Evolutionary conservation across 768 basidiomycete species (phyloP).

Genomic region (Boletus eberwhitei): DNA sequence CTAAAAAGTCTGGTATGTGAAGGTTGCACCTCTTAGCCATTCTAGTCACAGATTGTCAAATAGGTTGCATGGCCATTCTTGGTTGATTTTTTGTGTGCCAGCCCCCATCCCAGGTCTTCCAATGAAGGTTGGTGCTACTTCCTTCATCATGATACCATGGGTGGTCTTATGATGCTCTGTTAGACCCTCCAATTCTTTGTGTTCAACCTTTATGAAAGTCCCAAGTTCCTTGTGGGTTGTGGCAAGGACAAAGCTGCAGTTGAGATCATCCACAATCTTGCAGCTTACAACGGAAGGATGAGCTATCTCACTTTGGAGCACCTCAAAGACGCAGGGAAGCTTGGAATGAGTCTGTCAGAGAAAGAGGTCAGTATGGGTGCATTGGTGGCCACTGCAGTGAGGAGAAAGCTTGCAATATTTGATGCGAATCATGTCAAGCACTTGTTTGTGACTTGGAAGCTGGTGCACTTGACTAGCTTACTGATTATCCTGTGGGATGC

Average conservation of each 20-base stretch:
- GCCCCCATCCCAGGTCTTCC: conserved; percentile 39
- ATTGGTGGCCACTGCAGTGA: conserved; percentile 35
- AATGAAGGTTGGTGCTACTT: conserved; percentile 81
- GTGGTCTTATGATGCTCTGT: conserved; percentile 63
- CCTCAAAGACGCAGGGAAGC: conserved; percentile 30
- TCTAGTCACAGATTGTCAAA: background rate
- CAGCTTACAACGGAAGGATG: conserved; percentile 55
- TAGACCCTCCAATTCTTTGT: conserved; percentile 62
- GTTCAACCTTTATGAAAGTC: conserved; percentile 66
- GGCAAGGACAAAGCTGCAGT: too few species aligned
- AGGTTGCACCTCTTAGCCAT: background rate
- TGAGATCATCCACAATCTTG: conserved; percentile 60
- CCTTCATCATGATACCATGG: too few species aligned
- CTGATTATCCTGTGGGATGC: conserved; percentile 52
- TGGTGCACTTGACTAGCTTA: conserved; percentile 49
- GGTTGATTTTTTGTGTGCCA: too few species aligned
- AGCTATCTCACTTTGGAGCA: conserved; percentile 51
- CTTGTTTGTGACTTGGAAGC: conserved; percentile 47
- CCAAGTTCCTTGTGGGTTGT: too few species aligned
- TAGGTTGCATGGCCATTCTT: conserved; percentile 72
- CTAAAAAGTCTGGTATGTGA: conserved; percentile 45
- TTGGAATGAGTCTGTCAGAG: too few species aligned
- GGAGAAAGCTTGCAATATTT: conserved; percentile 40
- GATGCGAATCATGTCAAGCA: conserved; percentile 42
- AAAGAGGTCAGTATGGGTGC: conserved; percentile 31